These are phyloP conservation scores for Herpetospermum pedunculosum DNA, from an alignment of 306 rosid genomes.

Conservation along the genomic window DNA sequence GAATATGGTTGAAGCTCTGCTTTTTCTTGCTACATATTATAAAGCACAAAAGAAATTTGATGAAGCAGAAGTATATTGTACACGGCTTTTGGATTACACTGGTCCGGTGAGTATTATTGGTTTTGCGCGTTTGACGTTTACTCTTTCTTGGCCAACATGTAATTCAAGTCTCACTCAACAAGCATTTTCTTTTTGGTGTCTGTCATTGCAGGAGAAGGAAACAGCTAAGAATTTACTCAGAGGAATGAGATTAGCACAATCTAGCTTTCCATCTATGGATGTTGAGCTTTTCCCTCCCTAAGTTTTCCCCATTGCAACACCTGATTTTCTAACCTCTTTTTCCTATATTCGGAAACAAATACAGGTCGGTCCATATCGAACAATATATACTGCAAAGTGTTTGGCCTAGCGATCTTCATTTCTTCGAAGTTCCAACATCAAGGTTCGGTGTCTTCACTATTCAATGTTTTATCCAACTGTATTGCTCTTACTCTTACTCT, in stretches of 20 bases:
- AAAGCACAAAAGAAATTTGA: conserved; percentile 43
- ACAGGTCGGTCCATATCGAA: neutral
- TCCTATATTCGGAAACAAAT: neutral
- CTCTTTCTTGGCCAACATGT: neutral
- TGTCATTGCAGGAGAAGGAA: conserved; percentile 69
- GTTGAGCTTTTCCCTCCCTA: conserved; percentile 72
- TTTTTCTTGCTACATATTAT: conserved; percentile 65
- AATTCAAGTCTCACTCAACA: neutral
- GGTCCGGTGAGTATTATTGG: conserved; percentile 67
- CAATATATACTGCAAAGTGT: neutral
- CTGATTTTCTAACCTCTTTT: neutral
- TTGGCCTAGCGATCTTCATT: neutral
- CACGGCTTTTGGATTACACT: conserved; percentile 87
- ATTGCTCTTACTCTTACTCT: neutral
- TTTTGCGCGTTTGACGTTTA: neutral
- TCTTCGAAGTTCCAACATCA: neutral
- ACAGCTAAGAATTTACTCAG: conserved; percentile 78
- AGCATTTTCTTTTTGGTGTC: conserved; percentile 7
- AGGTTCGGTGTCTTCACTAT: neutral
- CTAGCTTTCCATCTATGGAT: conserved; percentile 59
- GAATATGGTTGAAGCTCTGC: conserved; percentile 79
- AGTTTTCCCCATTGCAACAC: conserved; percentile 7
- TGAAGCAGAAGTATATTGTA: conserved; percentile 90
- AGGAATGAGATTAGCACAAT: conserved; percentile 68
- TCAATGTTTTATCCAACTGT: conserved; percentile 4